Conservation (phyloP, 2,329 filamentous ascomycete genomes). For the Colletotrichum sublineola region DNA sequence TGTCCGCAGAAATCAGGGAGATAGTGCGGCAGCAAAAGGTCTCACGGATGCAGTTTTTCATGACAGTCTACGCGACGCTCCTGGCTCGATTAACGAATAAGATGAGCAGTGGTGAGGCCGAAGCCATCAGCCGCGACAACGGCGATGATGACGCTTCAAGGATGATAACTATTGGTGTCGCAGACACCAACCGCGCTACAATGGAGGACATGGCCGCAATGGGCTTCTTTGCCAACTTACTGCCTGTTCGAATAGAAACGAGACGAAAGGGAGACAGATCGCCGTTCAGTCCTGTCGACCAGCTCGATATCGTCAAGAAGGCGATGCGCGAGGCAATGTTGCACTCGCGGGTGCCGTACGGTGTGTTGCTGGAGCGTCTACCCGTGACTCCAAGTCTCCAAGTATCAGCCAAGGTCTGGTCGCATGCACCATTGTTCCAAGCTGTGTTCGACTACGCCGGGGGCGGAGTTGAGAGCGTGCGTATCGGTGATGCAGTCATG, state of each 20-base stretch:
- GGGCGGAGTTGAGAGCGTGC: slow-evolving; percentile 14
- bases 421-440: slow-evolving; percentile 25
- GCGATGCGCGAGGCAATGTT: slow-evolving; percentile 15
- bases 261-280: neutral
- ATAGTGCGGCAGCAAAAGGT: neutral
- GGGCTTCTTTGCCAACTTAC: slow-evolving; percentile 63
- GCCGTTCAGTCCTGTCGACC: neutral
- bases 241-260: slow-evolving; percentile 54
- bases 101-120: neutral
- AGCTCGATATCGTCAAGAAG: slow-evolving; percentile 6
- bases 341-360: slow-evolving; percentile 8
- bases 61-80: slow-evolving; percentile 52
- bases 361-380: slow-evolving; percentile 11
- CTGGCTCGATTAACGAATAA: neutral
- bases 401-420: neutral
- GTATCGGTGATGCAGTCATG: slow-evolving; percentile 6
- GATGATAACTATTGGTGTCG: slow-evolving; percentile 60
- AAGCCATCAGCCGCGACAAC: neutral
- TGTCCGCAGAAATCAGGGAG: neutral
- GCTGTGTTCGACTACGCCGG: slow-evolving; percentile 24
- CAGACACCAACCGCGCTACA: slow-evolving; percentile 58
- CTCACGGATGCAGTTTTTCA: slow-evolving; percentile 59
- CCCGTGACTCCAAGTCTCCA: neutral
- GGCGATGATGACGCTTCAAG: slow-evolving; percentile 46
- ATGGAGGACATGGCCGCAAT: slow-evolving; percentile 51